Evolutionary conservation across 1,139 yeast genomes (phyloP), one percentile per base, ranked within the genome.

Genomic region (Sugiyamaella xylanicola): DNA sequence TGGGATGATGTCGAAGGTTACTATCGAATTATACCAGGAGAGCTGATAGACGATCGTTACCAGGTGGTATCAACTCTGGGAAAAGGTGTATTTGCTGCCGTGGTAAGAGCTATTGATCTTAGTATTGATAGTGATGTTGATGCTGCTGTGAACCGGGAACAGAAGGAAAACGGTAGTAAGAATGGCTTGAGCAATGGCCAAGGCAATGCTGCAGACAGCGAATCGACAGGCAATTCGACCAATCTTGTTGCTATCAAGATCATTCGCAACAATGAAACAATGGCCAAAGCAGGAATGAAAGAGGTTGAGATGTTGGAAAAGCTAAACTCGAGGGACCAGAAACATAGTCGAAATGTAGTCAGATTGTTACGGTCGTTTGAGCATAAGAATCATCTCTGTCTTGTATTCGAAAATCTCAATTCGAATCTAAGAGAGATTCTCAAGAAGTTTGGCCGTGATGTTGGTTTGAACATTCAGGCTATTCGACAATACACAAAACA

Each of bases 11-110:
- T 84, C 51, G 91, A 89, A 61, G 97, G 97, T 0, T 95, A 91
- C 70, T 90, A 88, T 67, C 80, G 87, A 49, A 84, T 87, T 40
- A 81, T 92, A 32, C 82, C 86, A 62, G 83, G 82, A 50, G 76
- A 95, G 51, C 85, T 86, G 65, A 72, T 82, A 22, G 85, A 88
- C 17, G 74, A 81, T 36, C 78, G 82, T 58, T 73, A 88, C 41
- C 74, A 87, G 62, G 96, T 96, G 11, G 93, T 87, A 64, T 95
- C 96, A 1, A 88, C 95, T 0, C 87, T 90, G 71, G 97, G 97
- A 4, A 90, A 88, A 69, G 97, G 92, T 16, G 84, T 89, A 63
- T 70, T 69, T 63, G 70, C 74, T 19, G 62, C 69, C 4, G 75
- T 72, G 4, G 71, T 72, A 48, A 63, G 69, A 22, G 73, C 72